Base-by-base conservation (phyloP, 1,284 basidiomycete genomes). In the Chalciporus sp. region DNA sequence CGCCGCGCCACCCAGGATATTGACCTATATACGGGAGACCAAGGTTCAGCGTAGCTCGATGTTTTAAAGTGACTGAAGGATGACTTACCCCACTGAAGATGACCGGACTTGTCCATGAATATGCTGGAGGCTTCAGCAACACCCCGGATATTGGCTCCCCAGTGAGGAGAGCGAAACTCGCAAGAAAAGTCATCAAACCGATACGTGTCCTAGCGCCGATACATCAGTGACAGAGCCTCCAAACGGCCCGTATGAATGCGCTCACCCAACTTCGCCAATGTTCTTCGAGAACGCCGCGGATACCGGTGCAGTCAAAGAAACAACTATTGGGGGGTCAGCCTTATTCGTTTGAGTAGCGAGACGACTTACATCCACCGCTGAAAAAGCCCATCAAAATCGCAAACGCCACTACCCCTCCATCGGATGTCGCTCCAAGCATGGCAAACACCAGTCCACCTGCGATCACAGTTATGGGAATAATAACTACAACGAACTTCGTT, bases 361-460 rank as follows among this genome's bases (percentile, higher is more conserved):
- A 31, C 11, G 66, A 66, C 46, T 35, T 39, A 47, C 46, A 33
- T 47, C 46, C 46, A 19, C 46, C 46, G 14, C 66, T 66, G 52
- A 67, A 66, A 53, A 70, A 68, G 9, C 68, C 70, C 35, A 63
- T 70, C 14, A 70, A 46, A 29, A 69, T 53, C 0, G 65, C 62
- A 47, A 71, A 67, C 27, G 58, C 50, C 3, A 71, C 57, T 11
- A 63, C 43, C 8, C 63, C 66, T 0, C 40, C 60, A n/a, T 55
- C 45, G 35, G 50, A 59, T n/a, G 53, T 57, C 7, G 63, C 61
- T 1, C 58, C 65, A 12, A 69, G 52, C 46, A 70, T 60, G 14
- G 60, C 58, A 51, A 69, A 70, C 1, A 67, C 58, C 12, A 70
- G 44, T 5, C 48, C 52, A 26, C 61, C 61, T 12, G 53, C 54